A percentile compares a stretch with the other conserved stretches of the same genome.
Evolutionary conservation across 257 asterid genomes (phyloP).

Genomic region (Solanum medicagineum): DNA sequence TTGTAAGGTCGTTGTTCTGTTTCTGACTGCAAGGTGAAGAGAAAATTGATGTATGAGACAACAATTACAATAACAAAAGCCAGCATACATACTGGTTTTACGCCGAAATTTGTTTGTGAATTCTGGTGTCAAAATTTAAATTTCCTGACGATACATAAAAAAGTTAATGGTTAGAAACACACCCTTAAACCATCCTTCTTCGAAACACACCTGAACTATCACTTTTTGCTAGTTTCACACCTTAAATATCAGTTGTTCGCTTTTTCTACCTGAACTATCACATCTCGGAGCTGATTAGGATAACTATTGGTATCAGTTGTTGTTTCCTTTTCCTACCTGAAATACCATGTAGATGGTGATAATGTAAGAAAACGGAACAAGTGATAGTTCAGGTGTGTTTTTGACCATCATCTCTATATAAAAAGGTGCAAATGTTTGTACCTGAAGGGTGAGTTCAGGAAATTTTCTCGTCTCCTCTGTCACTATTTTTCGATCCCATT

Average conservation of each 20-base stretch:
- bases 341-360: not conserved
- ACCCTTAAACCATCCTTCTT: no score
- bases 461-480: conserved; percentile 62
- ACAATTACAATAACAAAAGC: not conserved
- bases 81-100: not conserved
- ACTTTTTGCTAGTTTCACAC: not conserved
- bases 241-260: not conserved
- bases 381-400: not conserved
- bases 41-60: not conserved
- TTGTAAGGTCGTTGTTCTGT: conserved; percentile 94
- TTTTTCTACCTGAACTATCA: not conserved
- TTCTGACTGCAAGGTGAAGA: conserved; percentile 53
- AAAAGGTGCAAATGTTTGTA: not conserved
- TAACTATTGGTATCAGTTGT: not conserved
- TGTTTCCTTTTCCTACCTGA: not conserved
- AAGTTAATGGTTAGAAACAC: not conserved
- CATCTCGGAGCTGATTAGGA: not conserved
- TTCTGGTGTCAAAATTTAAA: not conserved
- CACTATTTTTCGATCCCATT: conserved; percentile 83
- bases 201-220: not conserved
- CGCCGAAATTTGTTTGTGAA: not conserved
- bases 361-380: not conserved
- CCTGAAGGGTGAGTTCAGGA: conserved; percentile 81
- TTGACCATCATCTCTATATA: not conserved
- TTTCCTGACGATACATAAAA: not conserved